Base-by-base conservation (phyloP, 1,139 yeast species). In the Yamadazyma trypodendri region DNA sequence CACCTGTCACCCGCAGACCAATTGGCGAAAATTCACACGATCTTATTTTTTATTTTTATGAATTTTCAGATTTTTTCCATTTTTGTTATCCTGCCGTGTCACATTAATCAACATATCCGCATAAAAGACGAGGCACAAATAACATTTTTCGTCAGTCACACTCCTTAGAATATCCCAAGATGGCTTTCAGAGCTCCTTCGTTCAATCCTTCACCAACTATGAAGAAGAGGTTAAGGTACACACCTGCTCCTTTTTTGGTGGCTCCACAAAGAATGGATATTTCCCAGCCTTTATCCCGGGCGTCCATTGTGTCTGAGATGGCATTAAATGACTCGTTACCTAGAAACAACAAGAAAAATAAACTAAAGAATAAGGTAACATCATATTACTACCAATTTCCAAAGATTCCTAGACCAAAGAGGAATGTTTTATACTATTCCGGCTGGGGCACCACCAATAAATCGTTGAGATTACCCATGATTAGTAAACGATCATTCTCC, bases 351-450 rank as follows among this genome's bases (percentile, higher is more conserved):
- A 39, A 42, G 29, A 51, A 49, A 33, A 59, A 55, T 35, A 49
- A 44, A 32, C 30, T 34, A 24, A 39, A 35, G 21, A 40, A 18
- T 14, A 54, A 63, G 28, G 43, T 49, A 36, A 49, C 54, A 31
- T 24, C 46, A 3, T 52, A 54, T 23, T 63, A 58, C 44, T 68
- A 66, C 44, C 69, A 65, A 17, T 77, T 81, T 50, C 84, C 86
- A 2, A 66, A 68, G 43, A 77, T 81, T 37, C 85, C 87, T 2
- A 65, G 85, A 44, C 85, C 87, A 6, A 79, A 77, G 56, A 60
- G 85, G 43, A 77, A 73, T 41, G 72, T 74, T 4, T 63, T 77
- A 36, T 79, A 79, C 55, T 78, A 79, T 59, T 71, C 77, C 30
- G 63, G 59, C 25, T 70, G 70, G 77, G 52, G 60, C 11, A 30